phyloP scores from a whole-genome alignment of 441 rosid genomes.

The Pelargonium cotyledonis region DNA sequence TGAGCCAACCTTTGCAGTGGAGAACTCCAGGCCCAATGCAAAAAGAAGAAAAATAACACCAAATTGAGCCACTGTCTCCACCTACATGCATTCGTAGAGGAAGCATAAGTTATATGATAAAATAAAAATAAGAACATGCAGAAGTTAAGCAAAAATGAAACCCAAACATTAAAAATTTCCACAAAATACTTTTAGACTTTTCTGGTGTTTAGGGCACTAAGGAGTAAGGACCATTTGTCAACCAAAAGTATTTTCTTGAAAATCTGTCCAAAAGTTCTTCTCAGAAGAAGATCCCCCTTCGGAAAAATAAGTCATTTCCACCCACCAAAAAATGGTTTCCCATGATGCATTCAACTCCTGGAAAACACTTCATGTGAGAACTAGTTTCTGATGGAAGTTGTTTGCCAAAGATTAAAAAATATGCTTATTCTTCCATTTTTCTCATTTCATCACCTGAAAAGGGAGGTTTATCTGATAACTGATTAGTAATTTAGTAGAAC shows the following conservation, averaged over 20 bases:
- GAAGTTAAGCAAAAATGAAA: constrained; percentile 6
- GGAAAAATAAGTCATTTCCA: neutral
- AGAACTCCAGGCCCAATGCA: constrained; percentile 92
- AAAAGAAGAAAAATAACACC: constrained; percentile 97
- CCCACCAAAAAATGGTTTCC: neutral
- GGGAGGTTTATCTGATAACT: neutral
- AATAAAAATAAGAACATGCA: constrained; percentile 7
- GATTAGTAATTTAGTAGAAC: neutral
- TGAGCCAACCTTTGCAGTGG: constrained; percentile 63
- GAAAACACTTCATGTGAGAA: neutral
- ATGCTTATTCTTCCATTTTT: constrained; percentile 5
- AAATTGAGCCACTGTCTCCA: constrained; percentile 96
- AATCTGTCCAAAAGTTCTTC: neutral
- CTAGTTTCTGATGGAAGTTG: constrained; percentile 4
- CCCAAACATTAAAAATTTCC: neutral
- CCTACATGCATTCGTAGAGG: constrained; percentile 34
- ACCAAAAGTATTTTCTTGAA: neutral
- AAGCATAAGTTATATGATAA: neutral
- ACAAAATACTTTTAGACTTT: constrained; percentile 23
- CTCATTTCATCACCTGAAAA: neutral
- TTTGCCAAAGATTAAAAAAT: neutral
- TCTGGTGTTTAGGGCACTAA: constrained; percentile 98
- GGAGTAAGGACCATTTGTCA: constrained; percentile 50
- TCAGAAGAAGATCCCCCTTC: neutral
- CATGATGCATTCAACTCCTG: neutral